Evolutionary conservation across 2,329 filamentous ascomycete species (phyloP).

Genomic region (Knoxdaviesia capensis): DNA sequence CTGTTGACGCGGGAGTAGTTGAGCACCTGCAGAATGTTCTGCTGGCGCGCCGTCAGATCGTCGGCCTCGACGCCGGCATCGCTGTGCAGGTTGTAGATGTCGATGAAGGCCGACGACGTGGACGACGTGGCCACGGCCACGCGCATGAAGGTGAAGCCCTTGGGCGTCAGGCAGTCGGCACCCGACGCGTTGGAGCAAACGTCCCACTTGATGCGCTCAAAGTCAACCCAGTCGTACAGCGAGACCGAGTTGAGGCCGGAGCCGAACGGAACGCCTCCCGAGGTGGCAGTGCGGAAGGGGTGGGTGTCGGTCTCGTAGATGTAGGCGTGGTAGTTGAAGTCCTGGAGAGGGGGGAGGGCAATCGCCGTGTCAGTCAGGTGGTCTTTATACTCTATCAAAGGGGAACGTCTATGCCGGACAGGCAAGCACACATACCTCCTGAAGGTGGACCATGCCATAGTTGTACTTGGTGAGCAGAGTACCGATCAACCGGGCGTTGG

Average conservation of each 20-base stretch:
- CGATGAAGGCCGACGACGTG: constrained; percentile 29
- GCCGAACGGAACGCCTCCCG: constrained; percentile 42
- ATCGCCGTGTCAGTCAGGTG: neutral
- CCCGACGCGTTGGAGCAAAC: constrained; percentile 33
- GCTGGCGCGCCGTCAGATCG: constrained; percentile 33
- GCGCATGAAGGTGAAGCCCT: constrained; percentile 50
- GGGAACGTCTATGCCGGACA: neutral
- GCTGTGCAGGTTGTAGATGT: constrained; percentile 46
- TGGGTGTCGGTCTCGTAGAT: constrained; percentile 41
- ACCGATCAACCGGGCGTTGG: constrained; percentile 36
- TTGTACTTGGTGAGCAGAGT: constrained; percentile 31
- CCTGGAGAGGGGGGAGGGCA: constrained; percentile 11
- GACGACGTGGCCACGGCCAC: constrained; percentile 19
- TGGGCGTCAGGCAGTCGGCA: constrained; percentile 44
- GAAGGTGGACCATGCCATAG: constrained; percentile 43
- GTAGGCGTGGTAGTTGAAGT: constrained; percentile 47
- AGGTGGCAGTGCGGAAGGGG: constrained; percentile 39
- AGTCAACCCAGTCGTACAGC: constrained; percentile 34
- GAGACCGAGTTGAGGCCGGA: constrained; percentile 44
- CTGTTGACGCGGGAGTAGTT: constrained; percentile 35
- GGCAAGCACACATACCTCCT: constrained; percentile 25
- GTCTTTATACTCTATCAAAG: neutral
- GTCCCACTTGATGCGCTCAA: constrained; percentile 37
- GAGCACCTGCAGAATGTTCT: constrained; percentile 38
- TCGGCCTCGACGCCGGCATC: constrained; percentile 36